Evolutionary conservation across 139 green algal species (phyloP), one percentile per base, ranked within the genome.

Genomic region (Chlamydomonas schloesseri): DNA sequence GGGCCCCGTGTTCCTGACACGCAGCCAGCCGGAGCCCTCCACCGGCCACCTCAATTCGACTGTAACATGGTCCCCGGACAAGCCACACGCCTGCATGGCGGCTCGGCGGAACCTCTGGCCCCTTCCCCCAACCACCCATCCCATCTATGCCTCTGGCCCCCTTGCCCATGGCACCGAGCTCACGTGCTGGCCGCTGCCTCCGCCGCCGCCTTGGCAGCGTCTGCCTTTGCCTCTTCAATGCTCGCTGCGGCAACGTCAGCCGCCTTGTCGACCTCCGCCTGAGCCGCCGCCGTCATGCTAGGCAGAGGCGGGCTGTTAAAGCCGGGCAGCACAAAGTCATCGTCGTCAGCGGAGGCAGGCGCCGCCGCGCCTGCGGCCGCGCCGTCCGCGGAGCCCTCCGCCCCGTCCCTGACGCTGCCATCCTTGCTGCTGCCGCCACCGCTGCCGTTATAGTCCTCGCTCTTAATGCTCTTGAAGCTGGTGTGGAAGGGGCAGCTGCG

Each of bases 401-500:
- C 42, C 6, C 42, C 42, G 42, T 50, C 42, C 42, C 42, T 5
- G 42, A 50, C n/a, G 28, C 78, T 14, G 23, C 58, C 36, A 28
- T 29, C 6, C 6, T 36, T 36, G 58, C 33, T 5, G 36, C 58
- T 31, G 5, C 60, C 36, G 71, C 65, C n/a, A 26, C 10, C 17
- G 17, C 26, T 33, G 26, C 60, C 13, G 26, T 24, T 20, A 15
- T 33, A 2, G 28, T 31, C 75, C 15, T 18, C 76, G 9, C 36
- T 36, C 23, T n/a, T n/a, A 11, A 31, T n/a, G 58, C 60, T 28
- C 58, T 73, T 83, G 60, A 64, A 42, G 6, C 64, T 67, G 78
- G 78, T 75, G 78, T 84, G 78, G 67, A 85, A 85, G 64, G 79
- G 79, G 46, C 79, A 85, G 67, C 31, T 77, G 67, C 67, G 65